Conservation (phyloP, 352 stramenopile species). For the Phytophthora fragariaefolia region DNA sequence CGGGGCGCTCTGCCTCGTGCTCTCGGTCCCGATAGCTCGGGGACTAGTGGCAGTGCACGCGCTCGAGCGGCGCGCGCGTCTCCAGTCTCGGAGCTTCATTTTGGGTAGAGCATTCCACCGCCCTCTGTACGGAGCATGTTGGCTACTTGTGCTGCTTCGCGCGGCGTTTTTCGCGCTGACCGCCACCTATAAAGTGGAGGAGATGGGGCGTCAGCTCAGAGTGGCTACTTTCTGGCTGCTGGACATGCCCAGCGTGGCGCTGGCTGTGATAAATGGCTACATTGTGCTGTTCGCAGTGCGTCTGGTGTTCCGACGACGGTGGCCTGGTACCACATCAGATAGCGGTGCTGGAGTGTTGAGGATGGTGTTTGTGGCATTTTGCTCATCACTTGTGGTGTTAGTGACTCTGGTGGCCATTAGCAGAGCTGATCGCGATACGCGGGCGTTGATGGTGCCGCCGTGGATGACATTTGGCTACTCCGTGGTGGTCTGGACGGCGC, state of each 20-base stretch:
- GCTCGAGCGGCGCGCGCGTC: slow-evolving; percentile 16
- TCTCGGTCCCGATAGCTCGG: slow-evolving; percentile 17
- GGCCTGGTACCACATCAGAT: slow-evolving; percentile 16
- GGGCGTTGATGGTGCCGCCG: slow-evolving; percentile 11
- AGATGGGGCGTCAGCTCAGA: slow-evolving; percentile 3
- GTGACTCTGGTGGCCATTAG: slow-evolving; percentile 25
- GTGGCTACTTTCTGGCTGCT: slow-evolving; percentile 42
- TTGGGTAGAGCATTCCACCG: slow-evolving; percentile 39
- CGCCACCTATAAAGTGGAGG: not conserved
- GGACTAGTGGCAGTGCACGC: slow-evolving; percentile 17
- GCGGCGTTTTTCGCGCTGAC: slow-evolving; percentile 28
- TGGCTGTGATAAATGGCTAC: slow-evolving; percentile 38
- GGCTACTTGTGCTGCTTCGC: slow-evolving; percentile 35
- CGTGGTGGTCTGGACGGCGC: slow-evolving; percentile 30
- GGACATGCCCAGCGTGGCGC: slow-evolving; percentile 39
- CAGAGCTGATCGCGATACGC: slow-evolving; percentile 3
- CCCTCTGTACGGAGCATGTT: slow-evolving; percentile 32
- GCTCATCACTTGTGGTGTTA: slow-evolving; percentile 17
- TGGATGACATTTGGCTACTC: slow-evolving; percentile 35
- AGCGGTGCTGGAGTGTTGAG: slow-evolving; percentile 3
- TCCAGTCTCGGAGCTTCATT: slow-evolving; percentile 18
- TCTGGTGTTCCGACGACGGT: slow-evolving; percentile 31
- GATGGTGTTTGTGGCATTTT: slow-evolving; percentile 26
- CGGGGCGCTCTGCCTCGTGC: slow-evolving; percentile 17
- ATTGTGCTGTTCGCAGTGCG: slow-evolving; percentile 42